Conservation (phyloP, 139 green algal species). For the Micractinium conductrix region DNA sequence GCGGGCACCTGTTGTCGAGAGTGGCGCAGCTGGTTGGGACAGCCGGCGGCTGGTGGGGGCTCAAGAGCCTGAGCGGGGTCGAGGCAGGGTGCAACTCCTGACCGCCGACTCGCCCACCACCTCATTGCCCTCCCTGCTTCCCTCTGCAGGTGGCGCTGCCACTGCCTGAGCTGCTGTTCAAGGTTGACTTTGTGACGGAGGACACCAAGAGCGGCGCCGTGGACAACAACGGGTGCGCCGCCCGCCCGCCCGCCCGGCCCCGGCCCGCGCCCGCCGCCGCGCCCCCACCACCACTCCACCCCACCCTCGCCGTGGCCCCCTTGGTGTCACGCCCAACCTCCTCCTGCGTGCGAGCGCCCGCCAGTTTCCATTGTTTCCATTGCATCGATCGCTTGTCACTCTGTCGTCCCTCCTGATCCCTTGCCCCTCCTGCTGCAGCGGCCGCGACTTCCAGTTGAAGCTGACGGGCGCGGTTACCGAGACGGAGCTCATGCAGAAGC, state of each 20-base stretch:
- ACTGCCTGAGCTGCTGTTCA: slow-evolving; percentile 70
- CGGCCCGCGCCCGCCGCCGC: neutral
- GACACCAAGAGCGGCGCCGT: slow-evolving; percentile 60
- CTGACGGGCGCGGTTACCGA: slow-evolving; percentile 69
- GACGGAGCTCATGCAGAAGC: slow-evolving; percentile 65
- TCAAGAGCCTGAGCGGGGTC: no score
- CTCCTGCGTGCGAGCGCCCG: no score
- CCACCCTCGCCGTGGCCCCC: neutral
- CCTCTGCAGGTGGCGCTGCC: slow-evolving; percentile 48
- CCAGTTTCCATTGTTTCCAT: no score
- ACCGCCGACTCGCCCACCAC: no score
- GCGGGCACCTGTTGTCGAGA: no score
- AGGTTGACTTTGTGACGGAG: slow-evolving; percentile 81
- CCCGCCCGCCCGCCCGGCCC: neutral
- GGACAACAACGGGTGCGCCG: slow-evolving; percentile 77
- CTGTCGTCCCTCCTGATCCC: neutral
- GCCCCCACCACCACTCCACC: neutral
- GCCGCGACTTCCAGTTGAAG: slow-evolving; percentile 69
- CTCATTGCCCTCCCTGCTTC: no score
- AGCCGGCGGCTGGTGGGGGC: no score
- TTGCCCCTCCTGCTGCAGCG: slow-evolving; percentile 9
- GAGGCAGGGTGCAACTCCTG: no score
- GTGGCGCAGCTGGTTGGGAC: no score
- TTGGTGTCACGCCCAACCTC: no score
- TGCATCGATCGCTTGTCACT: no score